Evolutionary conservation across 352 stramenopile genomes (phyloP), one percentile per base, ranked within the genome.

Genomic region (Blastocystis sp.): DNA sequence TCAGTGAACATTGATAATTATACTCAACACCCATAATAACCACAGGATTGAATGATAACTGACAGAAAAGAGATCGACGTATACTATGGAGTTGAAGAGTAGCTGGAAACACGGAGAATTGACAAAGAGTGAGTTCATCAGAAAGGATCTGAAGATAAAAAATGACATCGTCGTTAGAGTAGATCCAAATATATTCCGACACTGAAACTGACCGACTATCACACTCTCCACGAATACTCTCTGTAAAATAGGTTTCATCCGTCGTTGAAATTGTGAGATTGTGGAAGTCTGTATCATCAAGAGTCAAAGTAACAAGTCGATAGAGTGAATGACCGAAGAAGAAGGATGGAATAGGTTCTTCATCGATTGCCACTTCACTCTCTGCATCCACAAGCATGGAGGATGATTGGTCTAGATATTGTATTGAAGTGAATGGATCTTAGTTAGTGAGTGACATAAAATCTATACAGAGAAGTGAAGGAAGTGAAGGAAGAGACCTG

Each of bases 1-100:
- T 11, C 37, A 79, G 13, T 44, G 40, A 60, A 37, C 68, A 79
- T n/a, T 42, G 37, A 53, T 59, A 79, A 53, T 79, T 79, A 53
- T 59, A 79, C 37, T 30, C 30, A 1, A 19, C 13, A 19, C 13
- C 64, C 33, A 53, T 1, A 24, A 54, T 11, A 15, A 7, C 22
- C 1, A 56, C 13, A n/a, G 44, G 30, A 30, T 44, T 48, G 27
- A 53, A 44, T n/a, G 22, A 76, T 17, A 44, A 44, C 6, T 1
- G n/a, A 48, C 64, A 76, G 33, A 48, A 44, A n/a, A 27, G 53
- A 19, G 64, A 76, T 27, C 9, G 17, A 44, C 2, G 22, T 1
- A 6, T 44, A 22, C 30, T 62, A n/a, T n/a, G 19, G 27, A 33
- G 19, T n/a, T 33, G 19, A 7, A 62, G 5, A 62, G 13, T 13